Base-by-base conservation (phyloP, 768 basidiomycete species). In the Hericium coralloides region DNA sequence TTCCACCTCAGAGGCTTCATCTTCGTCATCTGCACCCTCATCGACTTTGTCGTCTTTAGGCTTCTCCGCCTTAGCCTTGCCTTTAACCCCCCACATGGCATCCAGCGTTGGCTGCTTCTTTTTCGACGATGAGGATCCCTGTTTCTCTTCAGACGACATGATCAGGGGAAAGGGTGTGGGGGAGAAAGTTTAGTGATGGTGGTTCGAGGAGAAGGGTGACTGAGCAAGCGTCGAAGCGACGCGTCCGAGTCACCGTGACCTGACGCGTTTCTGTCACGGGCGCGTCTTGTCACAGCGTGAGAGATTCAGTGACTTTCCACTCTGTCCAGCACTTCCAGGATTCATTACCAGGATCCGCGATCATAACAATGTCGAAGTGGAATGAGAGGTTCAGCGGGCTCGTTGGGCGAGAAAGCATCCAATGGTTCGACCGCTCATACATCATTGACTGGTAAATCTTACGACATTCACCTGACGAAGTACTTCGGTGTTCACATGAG, bases 361-460 rank as follows among this genome's bases (percentile, higher is more conserved):
- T 17, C 12, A n/a, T n/a, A 18, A 12, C 43, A 45, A 45, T 45
- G 43, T 20, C 43, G 9, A 18, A n/a, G 12, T 45, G 43, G 43
- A 45, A 8, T 10, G 43, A 45, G 5, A 45, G 43, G 43, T n/a
- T 45, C n/a, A 45, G 20, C n/a, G 43, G n/a, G 9, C n/a, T 45
- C 20, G n/a, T 20, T 2, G 43, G n/a, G 15, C n/a, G 43, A 10
- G 43, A 20, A n/a, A 45, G n/a, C n/a, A 57, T 70, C 12, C 36
- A 54, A 10, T 74, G 72, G 69, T 60, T 66, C 14, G 67, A 73
- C 51, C 55, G 63, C 43, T 73, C 77, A 12, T 84, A 84, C 63
- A 22, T 75, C 12, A 53, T 75, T 5, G 84, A 86, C 65, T 86
- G 84, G 83, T 79, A 63, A 62, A 64, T 48, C 6, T 22, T 36